phyloP scores from a whole-genome alignment of 164 flowering plant species.

The Sedum album region DNA sequence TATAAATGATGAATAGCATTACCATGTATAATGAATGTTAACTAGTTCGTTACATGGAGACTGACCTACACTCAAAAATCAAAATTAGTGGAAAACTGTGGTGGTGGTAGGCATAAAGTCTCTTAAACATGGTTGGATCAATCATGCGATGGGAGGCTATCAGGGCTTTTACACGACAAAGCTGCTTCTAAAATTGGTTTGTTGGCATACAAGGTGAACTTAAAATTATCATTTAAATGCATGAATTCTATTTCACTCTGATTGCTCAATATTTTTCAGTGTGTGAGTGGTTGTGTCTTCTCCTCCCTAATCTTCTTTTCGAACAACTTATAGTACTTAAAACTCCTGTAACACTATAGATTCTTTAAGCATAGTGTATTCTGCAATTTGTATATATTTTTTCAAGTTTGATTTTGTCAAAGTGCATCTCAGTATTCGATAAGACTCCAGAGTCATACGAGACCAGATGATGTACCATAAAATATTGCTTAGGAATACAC shows the following conservation, averaged over 20 bases:
- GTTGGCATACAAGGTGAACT: conserved; percentile 32
- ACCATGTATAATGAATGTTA: conserved; percentile 1
- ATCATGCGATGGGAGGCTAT: conserved; percentile 11
- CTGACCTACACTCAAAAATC: conserved; percentile 16
- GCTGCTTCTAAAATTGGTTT: conserved; percentile 47
- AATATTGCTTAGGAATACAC: no score
- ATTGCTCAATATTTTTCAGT: neutral
- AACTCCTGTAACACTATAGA: neutral
- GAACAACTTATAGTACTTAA: neutral
- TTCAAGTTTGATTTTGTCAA: no score
- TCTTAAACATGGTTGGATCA: conserved; percentile 29
- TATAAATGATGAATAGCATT: neutral
- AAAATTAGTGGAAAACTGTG: neutral
- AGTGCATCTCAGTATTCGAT: no score
- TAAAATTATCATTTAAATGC: neutral
- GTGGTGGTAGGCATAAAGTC: conserved; percentile 16
- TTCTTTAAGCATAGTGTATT: neutral
- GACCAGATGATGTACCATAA: no score
- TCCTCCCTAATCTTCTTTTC: neutral
- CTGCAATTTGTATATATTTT: no score
- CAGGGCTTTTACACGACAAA: conserved; percentile 4
- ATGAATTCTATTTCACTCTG: neutral
- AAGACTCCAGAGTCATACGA: no score
- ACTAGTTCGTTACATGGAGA: conserved; percentile 15
- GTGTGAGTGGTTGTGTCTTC: neutral